phyloP scores from a whole-genome alignment of 352 stramenopile species.

The Thalassiosira livingstoniorum region DNA sequence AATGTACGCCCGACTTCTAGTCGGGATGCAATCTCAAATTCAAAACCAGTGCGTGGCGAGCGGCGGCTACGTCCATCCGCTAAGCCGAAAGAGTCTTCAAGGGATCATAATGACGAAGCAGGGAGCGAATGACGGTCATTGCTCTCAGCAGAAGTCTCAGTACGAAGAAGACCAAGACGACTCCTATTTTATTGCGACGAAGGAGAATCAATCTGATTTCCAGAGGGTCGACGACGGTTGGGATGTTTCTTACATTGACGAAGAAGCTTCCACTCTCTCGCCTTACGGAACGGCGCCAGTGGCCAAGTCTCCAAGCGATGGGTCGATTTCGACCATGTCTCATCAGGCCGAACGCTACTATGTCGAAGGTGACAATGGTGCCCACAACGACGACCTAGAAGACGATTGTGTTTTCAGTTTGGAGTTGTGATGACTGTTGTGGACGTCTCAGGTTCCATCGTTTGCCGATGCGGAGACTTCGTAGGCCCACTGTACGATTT shows the following conservation, averaged over 20 bases:
- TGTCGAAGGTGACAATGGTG: too few species aligned
- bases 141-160: too few species aligned
- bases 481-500: too few species aligned
- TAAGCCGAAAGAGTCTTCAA: slow-evolving; percentile 35
- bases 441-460: too few species aligned
- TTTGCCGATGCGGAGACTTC: too few species aligned
- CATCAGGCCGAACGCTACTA: neutral
- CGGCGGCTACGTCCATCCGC: slow-evolving; percentile 24
- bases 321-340: slow-evolving; percentile 7
- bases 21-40: slow-evolving; percentile 48
- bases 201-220: too few species aligned
- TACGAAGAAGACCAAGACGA: too few species aligned
- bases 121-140: neutral
- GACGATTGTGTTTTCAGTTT: slow-evolving; percentile 52
- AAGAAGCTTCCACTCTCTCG: neutral
- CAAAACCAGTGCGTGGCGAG: slow-evolving; percentile 1
- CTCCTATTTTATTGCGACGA: too few species aligned
- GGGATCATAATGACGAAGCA: slow-evolving; percentile 45
- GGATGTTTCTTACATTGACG: slow-evolving; percentile 28
- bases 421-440: slow-evolving; percentile 33
- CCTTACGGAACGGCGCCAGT: neutral
- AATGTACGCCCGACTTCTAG: slow-evolving; percentile 55
- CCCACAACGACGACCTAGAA: slow-evolving; percentile 7
- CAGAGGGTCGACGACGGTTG: slow-evolving; percentile 29
- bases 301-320: neutral